Evolutionary conservation across 129 eudicot genomes (phyloP), one percentile per base, ranked within the genome.

Genomic region (Pulicaria dysenterica): DNA sequence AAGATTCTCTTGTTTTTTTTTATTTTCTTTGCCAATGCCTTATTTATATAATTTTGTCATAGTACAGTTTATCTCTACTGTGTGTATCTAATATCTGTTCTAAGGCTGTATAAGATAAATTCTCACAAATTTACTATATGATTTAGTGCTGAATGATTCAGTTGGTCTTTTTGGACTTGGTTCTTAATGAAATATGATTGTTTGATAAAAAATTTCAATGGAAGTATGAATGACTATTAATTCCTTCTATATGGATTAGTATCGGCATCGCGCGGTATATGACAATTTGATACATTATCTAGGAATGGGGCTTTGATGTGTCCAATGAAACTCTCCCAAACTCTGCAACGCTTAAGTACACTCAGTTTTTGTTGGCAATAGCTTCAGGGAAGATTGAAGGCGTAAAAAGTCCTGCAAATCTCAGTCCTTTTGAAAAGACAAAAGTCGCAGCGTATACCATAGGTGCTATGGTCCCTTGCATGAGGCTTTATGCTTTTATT

Each of bases 361-460:
- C 89, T 4, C 90, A 92, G 9, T 92, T 92, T 77, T 76, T 92
- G 80, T 69, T 86, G 67, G 91, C 91, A 17, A 92, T 96, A 34
- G 98, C 98, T 60, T 85, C 98, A 5, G 98, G 98, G 60, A 89
- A 83, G 78, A 76, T 86, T 72, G 91, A 86, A 68, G 98, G 94
- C 50, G 73, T 89, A 69, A 85, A 85, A 81, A 83, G 85, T 69
- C 91, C 79, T 59, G 94, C 86, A 64, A 89, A 80, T 70, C 87
- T 92, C 60, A 86, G 91, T 43, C 94, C 91, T 64, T 92, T 86
- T 70, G 95, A 92, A 61, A 92, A 83, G 79, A 83, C 95, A 70
- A 89, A 83, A 81, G 66, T 89, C 72, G 91, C 97, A n/a, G 89
- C 91, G 46, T 92, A 87, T 73, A 85, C 96, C 31, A 81, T 92